These are phyloP conservation scores for Elaeis oleifera DNA, from an alignment of 202 grass and related monocot genomes.

Conservation along the genomic window DNA sequence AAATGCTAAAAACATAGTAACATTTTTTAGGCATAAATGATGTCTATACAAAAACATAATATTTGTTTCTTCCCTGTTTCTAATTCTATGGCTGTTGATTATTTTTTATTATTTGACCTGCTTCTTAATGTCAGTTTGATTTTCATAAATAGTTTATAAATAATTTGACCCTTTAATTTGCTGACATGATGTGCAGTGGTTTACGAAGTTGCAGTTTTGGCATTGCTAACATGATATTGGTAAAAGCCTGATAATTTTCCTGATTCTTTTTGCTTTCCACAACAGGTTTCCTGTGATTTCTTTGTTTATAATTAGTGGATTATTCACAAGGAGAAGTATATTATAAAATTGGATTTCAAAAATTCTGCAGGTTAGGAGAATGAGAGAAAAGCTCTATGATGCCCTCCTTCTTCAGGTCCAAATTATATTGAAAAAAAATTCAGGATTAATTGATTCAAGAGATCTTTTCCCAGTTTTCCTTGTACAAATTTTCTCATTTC, in stretches of 20 bases:
- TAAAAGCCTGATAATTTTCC: conserved; percentile 53
- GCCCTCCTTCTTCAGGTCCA: conserved; percentile 91
- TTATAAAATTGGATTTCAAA: conserved; percentile 17
- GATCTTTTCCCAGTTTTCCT: not conserved
- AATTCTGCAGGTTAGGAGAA: conserved; percentile 65
- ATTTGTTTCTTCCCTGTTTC: too few relatives aligned
- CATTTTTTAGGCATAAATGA: too few relatives aligned
- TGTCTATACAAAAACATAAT: too few relatives aligned
- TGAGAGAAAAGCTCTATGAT: conserved; percentile 92
- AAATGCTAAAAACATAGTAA: too few relatives aligned
- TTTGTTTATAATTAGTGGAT: not conserved
- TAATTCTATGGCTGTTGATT: too few relatives aligned
- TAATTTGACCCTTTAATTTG: too few relatives aligned
- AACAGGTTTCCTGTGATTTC: not conserved
- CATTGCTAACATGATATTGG: conserved; percentile 98
- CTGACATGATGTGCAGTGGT: conserved; percentile 52
- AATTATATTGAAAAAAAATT: conserved; percentile 3
- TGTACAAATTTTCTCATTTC: not conserved
- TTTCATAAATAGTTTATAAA: too few relatives aligned
- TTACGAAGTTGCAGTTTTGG: conserved; percentile 89
- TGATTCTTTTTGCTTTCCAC: too few relatives aligned
- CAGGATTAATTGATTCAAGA: not conserved
- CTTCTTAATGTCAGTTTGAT: too few relatives aligned
- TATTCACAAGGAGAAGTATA: not conserved
- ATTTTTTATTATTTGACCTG: too few relatives aligned